These are phyloP conservation scores for Auricularia sp. DNA, from an alignment of 768 basidiomycete species.

Conservation along the genomic window DNA sequence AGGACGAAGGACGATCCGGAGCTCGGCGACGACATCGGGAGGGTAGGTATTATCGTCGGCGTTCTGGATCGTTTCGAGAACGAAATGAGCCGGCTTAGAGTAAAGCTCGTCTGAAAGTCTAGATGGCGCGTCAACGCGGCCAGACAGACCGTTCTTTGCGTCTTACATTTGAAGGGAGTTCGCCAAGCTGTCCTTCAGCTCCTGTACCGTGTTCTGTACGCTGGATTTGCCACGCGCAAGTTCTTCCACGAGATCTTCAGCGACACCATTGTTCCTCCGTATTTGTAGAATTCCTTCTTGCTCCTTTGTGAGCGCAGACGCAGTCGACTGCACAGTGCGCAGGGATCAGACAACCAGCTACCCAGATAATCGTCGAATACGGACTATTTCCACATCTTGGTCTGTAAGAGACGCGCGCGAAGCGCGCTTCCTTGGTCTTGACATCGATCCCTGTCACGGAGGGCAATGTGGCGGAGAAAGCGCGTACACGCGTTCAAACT, in stretches of 20 bases:
- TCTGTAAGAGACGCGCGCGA: too few relatives aligned
- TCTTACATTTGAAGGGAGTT: not conserved
- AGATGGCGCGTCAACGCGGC: not conserved
- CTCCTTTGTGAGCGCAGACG: not conserved
- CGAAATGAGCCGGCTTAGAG: constrained; percentile 17
- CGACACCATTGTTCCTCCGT: not conserved
- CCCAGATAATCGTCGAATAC: too few relatives aligned
- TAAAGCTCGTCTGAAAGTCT: constrained; percentile 14
- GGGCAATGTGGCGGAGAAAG: too few relatives aligned
- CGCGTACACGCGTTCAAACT: too few relatives aligned
- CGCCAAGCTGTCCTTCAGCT: not conserved
- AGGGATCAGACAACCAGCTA: too few relatives aligned
- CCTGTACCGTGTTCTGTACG: not conserved
- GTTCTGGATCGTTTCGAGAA: constrained; percentile 20
- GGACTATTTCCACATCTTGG: too few relatives aligned
- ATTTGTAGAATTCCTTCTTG: not conserved
- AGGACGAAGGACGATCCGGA: constrained; percentile 10
- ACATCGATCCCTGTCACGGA: too few relatives aligned
- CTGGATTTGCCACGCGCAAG: not conserved
- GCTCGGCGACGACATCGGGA: constrained; percentile 4
- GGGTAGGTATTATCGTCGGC: constrained; percentile 18
- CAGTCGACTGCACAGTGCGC: not conserved
- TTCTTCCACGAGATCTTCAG: not conserved
- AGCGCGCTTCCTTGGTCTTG: too few relatives aligned
- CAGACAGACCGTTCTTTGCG: too few relatives aligned